Conservation (phyloP, 2,329 filamentous ascomycete genomes). For the Pseudogymnoascus sp. region DNA sequence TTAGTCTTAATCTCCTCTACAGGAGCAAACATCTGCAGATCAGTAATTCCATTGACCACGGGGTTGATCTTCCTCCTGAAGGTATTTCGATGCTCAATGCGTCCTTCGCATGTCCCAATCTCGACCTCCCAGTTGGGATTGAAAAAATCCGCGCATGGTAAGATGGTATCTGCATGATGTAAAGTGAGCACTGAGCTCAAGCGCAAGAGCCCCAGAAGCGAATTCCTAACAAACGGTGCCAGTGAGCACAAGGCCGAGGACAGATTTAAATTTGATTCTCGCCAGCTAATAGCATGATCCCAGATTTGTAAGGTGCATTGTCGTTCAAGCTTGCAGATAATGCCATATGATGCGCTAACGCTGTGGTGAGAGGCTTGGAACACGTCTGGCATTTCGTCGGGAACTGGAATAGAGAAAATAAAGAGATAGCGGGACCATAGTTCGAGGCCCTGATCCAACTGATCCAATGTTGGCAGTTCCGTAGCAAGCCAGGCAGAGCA, state of each 20-base stretch:
- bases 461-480: constrained; percentile 27
- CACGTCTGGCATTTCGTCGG: constrained; percentile 44
- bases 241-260: constrained; percentile 36
- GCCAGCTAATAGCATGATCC: constrained; percentile 50
- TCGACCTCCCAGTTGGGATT: constrained; percentile 52
- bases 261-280: constrained; percentile 39
- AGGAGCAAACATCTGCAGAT: constrained; percentile 46
- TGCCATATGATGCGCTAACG: constrained; percentile 45
- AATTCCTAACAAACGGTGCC: constrained; percentile 34
- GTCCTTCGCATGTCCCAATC: constrained; percentile 45
- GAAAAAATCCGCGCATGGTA: constrained; percentile 45
- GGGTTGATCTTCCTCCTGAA: constrained; percentile 49
- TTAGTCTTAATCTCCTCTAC: constrained; percentile 44
- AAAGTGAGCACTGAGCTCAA: constrained; percentile 35
- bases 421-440: constrained; percentile 37
- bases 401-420: constrained; percentile 49
- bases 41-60: constrained; percentile 47
- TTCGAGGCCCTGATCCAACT: constrained; percentile 27
- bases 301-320: constrained; percentile 47
- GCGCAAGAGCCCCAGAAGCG: constrained; percentile 33
- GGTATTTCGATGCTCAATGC: constrained; percentile 41
- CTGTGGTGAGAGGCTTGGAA: constrained; percentile 51
- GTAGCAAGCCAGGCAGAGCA: constrained; percentile 23
- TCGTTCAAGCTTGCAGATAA: constrained; percentile 47
- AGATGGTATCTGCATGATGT: constrained; percentile 45